Base-by-base conservation (phyloP, 2,329 filamentous ascomycete genomes). In the Mariannaea elegans region DNA sequence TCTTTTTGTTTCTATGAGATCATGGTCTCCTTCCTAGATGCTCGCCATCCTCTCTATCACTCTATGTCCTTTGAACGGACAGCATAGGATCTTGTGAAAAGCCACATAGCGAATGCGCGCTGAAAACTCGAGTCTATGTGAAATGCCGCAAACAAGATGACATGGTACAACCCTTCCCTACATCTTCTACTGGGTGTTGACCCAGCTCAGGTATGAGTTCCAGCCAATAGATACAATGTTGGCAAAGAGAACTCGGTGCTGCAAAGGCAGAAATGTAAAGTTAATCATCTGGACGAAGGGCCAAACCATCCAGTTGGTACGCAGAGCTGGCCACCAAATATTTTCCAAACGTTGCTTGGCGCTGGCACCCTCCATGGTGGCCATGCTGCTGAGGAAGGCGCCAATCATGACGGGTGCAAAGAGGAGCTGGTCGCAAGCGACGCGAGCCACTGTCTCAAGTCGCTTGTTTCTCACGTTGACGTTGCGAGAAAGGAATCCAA, bases 291-390 rank as follows among this genome's bases (percentile, higher is more conserved):
- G 94, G 56, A 96, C 92, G 64, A 83, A 82, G 3, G 94, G 94
- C 94, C 94, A 97, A 56, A 97, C 77, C 80, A 92, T 85, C 84
- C 92, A 93, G 80, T 97, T 97, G 75, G 92, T 90, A 75, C 84
- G 84, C 71, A 97, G 85, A 29, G 91, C 91, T 12, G 85, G 82
- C 66, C 78, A 76, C 79, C 93, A 97, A 61, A 85, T 90, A 71
- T 84, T 87, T 60, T 86, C 78, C 55, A 95, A 82, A 79, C 94
- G 94, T 71, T 93, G 86, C 69, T 80, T 59, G 24, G 81, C 77
- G 56, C 76, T 78, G 29, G 72, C 72, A 23, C 92, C 92, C 77
- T 96, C 92, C 77, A 95, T 83, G 61, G 90, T 83, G 14, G 93
- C 92, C 93, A 97, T 96, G 73, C 86, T 90, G 66, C 86, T 86